Percentiles rank a stretch among this genome's conserved stretches.
phyloP scores from a whole-genome alignment of 1,284 basidiomycete species.

The Melanopsichium pennsylvanicum region DNA sequence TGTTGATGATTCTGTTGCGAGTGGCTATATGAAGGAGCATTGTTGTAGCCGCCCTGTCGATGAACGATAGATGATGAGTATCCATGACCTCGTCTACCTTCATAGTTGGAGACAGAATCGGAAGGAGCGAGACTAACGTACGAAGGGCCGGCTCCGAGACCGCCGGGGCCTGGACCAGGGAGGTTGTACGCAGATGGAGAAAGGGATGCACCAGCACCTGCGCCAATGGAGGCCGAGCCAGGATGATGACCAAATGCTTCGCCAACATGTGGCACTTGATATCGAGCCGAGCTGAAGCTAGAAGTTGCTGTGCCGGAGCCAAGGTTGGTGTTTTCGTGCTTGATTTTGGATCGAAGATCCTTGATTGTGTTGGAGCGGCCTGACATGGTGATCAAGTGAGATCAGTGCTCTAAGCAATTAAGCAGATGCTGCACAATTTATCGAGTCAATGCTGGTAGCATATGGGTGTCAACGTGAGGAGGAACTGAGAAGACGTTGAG shows the following conservation, averaged over 20 bases:
- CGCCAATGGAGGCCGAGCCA: slow-evolving; percentile 17
- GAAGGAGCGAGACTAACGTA: slow-evolving; percentile 46
- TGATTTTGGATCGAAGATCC: slow-evolving; percentile 61
- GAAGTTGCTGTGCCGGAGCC: slow-evolving; percentile 53
- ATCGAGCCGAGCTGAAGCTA: slow-evolving; percentile 29
- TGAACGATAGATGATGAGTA: slow-evolving; percentile 11
- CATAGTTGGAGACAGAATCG: slow-evolving; percentile 45
- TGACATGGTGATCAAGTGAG: slow-evolving; percentile 14
- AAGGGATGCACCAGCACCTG: background rate
- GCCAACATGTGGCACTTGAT: slow-evolving; percentile 26
- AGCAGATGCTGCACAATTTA: background rate
- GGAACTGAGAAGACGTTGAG: too few relatives aligned
- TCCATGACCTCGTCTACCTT: slow-evolving; percentile 23
- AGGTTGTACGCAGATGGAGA: slow-evolving; percentile 1
- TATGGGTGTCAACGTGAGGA: too few relatives aligned
- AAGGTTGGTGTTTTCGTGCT: slow-evolving; percentile 59
- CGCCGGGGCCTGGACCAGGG: background rate
- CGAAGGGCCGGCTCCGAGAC: slow-evolving; percentile 32
- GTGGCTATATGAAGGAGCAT: background rate
- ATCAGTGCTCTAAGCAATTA: background rate
- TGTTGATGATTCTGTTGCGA: slow-evolving; percentile 9
- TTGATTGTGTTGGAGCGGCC: slow-evolving; percentile 40
- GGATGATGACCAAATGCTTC: slow-evolving; percentile 44
- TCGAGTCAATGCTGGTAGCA: too few relatives aligned
- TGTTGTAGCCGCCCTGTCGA: slow-evolving; percentile 3